Evolutionary conservation across 2,329 filamentous ascomycete species (phyloP).

Genomic region (Diaporthe longicolla): DNA sequence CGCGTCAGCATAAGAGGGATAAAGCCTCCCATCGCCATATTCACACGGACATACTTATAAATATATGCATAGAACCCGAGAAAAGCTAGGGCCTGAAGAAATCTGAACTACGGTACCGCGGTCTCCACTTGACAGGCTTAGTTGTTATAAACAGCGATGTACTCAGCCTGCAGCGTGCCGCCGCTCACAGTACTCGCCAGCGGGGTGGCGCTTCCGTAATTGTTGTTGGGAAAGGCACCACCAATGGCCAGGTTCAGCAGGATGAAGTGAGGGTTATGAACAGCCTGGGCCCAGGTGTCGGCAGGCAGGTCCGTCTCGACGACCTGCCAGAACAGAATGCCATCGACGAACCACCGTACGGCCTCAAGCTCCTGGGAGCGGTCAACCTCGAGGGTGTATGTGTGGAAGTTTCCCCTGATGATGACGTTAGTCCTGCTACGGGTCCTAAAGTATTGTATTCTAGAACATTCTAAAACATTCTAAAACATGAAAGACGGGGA

Average conservation of each 20-base stretch:
- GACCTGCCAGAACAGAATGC: constrained; percentile 20
- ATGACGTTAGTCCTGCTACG: too few relatives aligned
- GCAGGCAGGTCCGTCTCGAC: constrained; percentile 26
- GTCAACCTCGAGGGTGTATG: constrained; percentile 29
- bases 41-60: neutral
- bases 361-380: constrained; percentile 28
- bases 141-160: constrained; percentile 19
- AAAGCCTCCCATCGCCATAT: neutral
- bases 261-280: constrained; percentile 15
- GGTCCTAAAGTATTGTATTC: too few relatives aligned
- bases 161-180: constrained; percentile 20
- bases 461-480: too few relatives aligned
- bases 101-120: neutral
- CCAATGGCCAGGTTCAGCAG: constrained; percentile 15
- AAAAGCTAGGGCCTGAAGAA: neutral
- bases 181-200: constrained; percentile 9
- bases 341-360: constrained; percentile 23
- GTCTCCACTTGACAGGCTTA: neutral
- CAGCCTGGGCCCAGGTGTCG: constrained; percentile 9
- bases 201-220: constrained; percentile 13
- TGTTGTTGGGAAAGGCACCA: constrained; percentile 7
- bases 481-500: too few relatives aligned
- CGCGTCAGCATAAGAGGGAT: neutral
- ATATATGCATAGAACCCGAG: constrained; percentile 15
- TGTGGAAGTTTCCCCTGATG: constrained; percentile 32